Percentiles rank a stretch among this genome's conserved stretches.
phyloP scores from a whole-genome alignment of 192 early-diverging fungal genomes.

The Diversispora eburnea region DNA sequence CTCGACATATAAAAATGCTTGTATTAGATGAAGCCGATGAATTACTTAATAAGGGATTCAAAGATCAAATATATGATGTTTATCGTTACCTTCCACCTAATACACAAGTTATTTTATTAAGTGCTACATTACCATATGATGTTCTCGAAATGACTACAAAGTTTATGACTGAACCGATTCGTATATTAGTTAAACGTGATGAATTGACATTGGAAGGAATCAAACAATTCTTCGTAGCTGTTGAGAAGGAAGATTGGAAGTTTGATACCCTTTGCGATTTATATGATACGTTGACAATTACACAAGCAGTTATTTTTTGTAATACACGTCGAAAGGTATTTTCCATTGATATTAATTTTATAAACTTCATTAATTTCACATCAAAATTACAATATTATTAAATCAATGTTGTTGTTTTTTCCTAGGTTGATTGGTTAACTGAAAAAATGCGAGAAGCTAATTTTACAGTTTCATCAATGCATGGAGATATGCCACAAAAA shows the following conservation, averaged over 20 bases:
- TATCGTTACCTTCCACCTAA: slow-evolving; percentile 88
- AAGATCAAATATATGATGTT: slow-evolving; percentile 95
- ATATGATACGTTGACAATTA: slow-evolving; percentile 94
- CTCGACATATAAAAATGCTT: slow-evolving; percentile 89
- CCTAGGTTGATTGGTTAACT: slow-evolving; percentile 91
- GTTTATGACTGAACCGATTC: slow-evolving; percentile 95
- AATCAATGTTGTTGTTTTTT: background rate
- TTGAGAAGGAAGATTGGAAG: slow-evolving; percentile 98
- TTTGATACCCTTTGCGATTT: slow-evolving; percentile 97
- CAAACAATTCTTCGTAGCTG: slow-evolving; percentile 98
- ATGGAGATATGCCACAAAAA: slow-evolving; percentile 98
- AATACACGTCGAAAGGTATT: slow-evolving; percentile 88
- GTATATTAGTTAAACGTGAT: slow-evolving; percentile 97
- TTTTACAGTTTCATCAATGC: slow-evolving; percentile 98
- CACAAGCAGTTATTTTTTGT: slow-evolving; percentile 99
- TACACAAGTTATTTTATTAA: slow-evolving; percentile 90
- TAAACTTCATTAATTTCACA: no score
- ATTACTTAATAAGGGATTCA: slow-evolving; percentile 90
- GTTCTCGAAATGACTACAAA: slow-evolving; percentile 95
- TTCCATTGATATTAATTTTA: background rate
- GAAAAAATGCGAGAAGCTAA: slow-evolving; percentile 95
- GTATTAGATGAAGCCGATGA: slow-evolving; percentile 98
- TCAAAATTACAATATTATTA: background rate
- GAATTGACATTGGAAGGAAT: slow-evolving; percentile 98
- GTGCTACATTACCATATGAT: slow-evolving; percentile 91